Base-by-base conservation (phyloP, 495 filamentous ascomycete species). In the Annulohypoxylon nitens region DNA sequence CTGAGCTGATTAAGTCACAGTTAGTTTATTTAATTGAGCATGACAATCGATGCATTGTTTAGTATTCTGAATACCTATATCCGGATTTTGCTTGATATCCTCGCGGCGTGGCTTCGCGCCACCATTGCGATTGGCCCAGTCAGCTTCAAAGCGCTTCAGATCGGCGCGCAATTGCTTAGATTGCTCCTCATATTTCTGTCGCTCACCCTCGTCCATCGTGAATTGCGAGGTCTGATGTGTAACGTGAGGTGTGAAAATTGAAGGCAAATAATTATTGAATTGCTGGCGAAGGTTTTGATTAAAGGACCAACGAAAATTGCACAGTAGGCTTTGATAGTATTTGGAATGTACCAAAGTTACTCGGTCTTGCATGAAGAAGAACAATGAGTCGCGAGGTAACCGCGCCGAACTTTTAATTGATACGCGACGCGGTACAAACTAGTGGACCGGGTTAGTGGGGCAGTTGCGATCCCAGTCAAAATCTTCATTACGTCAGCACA, bases 81-180 rank as follows among this genome's bases (percentile, higher is more conserved):
- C 88, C 8, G 89, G 88, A 73, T 94, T 89, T 65, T 90, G 86
- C 80, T 97, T 97, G 78, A 98, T 97, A 80, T 97, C 94, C 12
- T 91, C 89, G 41, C 93, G 90, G 18, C 86, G 85, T 11, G 96
- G 91, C 83, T 97, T 97, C 59, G 84, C 86, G 14, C 94, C 94
- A 10, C 81, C 85, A 76, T 97, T 87, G 1, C 83, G 81, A 20
- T 82, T 81, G 1, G 92, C 88, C 83, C 96, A 98, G 5, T 87
- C 82, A 73, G 87, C 88, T 80, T 99, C 95, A 91, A 94, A 99
- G 76, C 85, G 81, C 79, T 98, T 99, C 34, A 99, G 82, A 69
- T 97, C 92, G 9, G 84, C 82, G 3, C 93, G 90, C 23, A 97
- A 80, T 51, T 81, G 68, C 51, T 83, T 80, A 1, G 81, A 84